Evolutionary conservation across 495 filamentous ascomycete genomes (phyloP), one percentile per base, ranked within the genome.

Genomic region (Jackrogersella minutella): DNA sequence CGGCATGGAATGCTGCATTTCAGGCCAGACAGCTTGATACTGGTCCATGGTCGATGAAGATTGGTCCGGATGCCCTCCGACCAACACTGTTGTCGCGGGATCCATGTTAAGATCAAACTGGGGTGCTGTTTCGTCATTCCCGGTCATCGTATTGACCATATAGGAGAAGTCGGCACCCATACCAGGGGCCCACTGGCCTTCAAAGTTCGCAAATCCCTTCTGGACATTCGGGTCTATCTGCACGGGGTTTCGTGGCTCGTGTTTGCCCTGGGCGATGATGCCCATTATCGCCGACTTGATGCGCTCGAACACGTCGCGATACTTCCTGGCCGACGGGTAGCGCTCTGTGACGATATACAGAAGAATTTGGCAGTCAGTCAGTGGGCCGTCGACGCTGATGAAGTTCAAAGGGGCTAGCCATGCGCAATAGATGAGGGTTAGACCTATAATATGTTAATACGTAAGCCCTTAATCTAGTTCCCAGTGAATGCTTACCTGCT

Each of bases 341-440:
- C 81, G 77, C 50, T 85, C 83, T 21, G 81, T 78, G 74, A 85
- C 82, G 51, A 84, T 80, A 58, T 85, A 85, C 2, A 85, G 70
- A 0, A 86, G 79, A 0, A 82, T 82, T 33, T 82, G 82, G 73
- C 82, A 86, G 37, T 72, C 73, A 7, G 66, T 70, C 1, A 76
- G 44, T 8, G 73, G 57, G 1, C 69, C 73, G 5, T 73, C 66
- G 47, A 74, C 52, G 30, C 30, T 66, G 37, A 70, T 52, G 52
- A 52, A 74, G 24, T 67, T 69, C 26, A 58, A 13, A 39, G 69
- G 63, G 21, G 69, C 69, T 13, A 74, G 66, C 73, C 73, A 76
- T 51, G 72, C 72, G 46, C 73, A 76, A 30, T 76, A 76, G 3
- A 76, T 67, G 37, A 76, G 60, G n/a, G 73, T 76, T 7, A 76